These are phyloP conservation scores for Magnaporthiopsis poae DNA, from an alignment of 2,329 filamentous ascomycete genomes.

Conservation along the genomic window DNA sequence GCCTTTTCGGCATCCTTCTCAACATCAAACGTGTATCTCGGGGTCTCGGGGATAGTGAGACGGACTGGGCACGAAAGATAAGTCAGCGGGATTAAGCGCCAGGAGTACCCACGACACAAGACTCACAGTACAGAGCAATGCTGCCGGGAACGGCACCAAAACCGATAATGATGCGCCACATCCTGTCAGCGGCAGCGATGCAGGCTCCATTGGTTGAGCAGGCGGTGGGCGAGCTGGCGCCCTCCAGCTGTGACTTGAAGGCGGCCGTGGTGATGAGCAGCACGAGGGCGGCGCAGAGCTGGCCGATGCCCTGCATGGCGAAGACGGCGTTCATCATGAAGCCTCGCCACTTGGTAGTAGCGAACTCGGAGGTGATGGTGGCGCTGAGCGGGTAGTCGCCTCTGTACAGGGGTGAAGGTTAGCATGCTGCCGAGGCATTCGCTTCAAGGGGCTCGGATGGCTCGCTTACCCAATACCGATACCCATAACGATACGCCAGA, in stretches of 20 bases:
- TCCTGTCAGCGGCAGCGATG: constrained; percentile 67
- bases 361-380: constrained; percentile 80
- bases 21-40: constrained; percentile 79
- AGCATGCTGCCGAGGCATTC: not conserved
- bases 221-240: not conserved
- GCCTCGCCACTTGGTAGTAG: constrained; percentile 74
- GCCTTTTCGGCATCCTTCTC: constrained; percentile 65
- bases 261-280: constrained; percentile 65
- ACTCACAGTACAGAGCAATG: constrained; percentile 64
- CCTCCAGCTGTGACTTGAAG: constrained; percentile 41
- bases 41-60: constrained; percentile 76
- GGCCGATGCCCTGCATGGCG: constrained; percentile 77
- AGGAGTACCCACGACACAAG: not conserved
- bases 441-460: no score
- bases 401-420: not conserved
- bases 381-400: constrained; percentile 75
- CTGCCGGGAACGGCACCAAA: constrained; percentile 72
- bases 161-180: constrained; percentile 75
- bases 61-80: constrained; percentile 17
- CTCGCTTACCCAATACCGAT: not conserved
- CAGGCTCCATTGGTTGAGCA: constrained; percentile 42
- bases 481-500: constrained; percentile 69
- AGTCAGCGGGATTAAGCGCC: not conserved
- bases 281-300: constrained; percentile 65
- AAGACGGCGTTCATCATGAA: constrained; percentile 84